Conservation (phyloP, 2,329 filamentous ascomycete genomes). For the Calonectria honghensis region DNA sequence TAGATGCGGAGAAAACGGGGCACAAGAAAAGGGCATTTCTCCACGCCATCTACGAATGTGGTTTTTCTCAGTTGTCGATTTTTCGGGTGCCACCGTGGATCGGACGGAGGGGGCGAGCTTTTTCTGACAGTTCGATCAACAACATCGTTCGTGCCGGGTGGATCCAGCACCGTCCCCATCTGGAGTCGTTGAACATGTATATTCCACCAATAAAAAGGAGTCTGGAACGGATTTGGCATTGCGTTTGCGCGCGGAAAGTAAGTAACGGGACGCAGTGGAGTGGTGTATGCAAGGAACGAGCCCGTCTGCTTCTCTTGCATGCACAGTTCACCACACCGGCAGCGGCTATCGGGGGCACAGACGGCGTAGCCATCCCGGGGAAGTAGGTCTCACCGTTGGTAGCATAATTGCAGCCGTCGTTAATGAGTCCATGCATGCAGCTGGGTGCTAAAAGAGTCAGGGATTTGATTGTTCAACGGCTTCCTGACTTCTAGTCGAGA, state of each 20-base stretch:
- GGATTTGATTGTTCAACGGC: slow-evolving; percentile 20
- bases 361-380: background rate
- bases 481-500: background rate
- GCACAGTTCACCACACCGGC: background rate
- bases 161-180: background rate
- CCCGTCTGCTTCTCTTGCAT: background rate
- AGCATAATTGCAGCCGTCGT: background rate
- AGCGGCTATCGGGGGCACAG: background rate
- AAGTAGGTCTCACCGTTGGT: background rate
- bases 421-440: background rate
- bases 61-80: background rate
- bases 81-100: slow-evolving; percentile 3
- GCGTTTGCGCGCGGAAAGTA: background rate
- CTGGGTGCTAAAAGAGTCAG: background rate
- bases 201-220: background rate
- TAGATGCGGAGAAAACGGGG: slow-evolving; percentile 2
- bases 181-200: background rate
- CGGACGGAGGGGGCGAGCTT: background rate
- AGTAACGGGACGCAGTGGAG: background rate
- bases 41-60: slow-evolving; percentile 7
- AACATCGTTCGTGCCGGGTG: background rate
- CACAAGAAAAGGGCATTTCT: background rate
- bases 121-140: background rate
- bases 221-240: background rate
- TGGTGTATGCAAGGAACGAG: slow-evolving; percentile 10